A percentile compares a stretch with the other conserved stretches of the same genome.
phyloP scores from a whole-genome alignment of 306 rosid species.

The Dalbergia cultrata region DNA sequence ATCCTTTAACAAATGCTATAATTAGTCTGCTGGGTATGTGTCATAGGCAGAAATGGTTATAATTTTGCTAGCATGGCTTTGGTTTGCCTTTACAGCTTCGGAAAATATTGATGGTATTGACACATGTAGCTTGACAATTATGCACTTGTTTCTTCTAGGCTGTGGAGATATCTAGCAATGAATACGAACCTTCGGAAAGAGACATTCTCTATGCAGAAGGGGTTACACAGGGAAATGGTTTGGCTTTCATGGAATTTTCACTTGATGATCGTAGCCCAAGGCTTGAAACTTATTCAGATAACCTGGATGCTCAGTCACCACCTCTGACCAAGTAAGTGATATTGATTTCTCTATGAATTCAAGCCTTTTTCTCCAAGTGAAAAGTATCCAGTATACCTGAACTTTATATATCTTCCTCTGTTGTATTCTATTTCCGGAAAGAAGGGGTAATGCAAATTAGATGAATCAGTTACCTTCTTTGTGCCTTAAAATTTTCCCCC shows the following conservation, averaged over 20 bases:
- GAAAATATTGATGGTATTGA: constrained; percentile 13
- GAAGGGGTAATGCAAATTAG: background rate
- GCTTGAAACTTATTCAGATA: constrained; percentile 81
- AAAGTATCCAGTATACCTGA: background rate
- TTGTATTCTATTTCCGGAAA: background rate
- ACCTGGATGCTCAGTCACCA: constrained; percentile 78
- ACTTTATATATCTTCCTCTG: background rate
- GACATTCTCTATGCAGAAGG: constrained; percentile 98
- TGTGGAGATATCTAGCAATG: constrained; percentile 95
- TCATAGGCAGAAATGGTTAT: constrained; percentile 1
- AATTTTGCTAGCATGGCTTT: constrained; percentile 26
- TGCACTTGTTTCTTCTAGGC: constrained; percentile 66
- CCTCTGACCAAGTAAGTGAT: constrained; percentile 79
- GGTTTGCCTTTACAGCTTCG: constrained; percentile 27
- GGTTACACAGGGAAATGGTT: constrained; percentile 95
- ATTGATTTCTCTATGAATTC: constrained; percentile 17
- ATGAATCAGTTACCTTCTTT: background rate
- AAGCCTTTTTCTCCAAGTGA: constrained; percentile 11
- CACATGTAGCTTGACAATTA: constrained; percentile 21
- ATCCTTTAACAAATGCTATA: background rate
- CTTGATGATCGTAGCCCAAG: constrained; percentile 91
- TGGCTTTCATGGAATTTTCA: constrained; percentile 95
- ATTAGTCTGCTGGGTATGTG: constrained; percentile 12
- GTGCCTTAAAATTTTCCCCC: background rate
- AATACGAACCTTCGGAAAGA: constrained; percentile 93